Evolutionary conservation across 768 basidiomycete species (phyloP).

Genomic region (Russula virescens): DNA sequence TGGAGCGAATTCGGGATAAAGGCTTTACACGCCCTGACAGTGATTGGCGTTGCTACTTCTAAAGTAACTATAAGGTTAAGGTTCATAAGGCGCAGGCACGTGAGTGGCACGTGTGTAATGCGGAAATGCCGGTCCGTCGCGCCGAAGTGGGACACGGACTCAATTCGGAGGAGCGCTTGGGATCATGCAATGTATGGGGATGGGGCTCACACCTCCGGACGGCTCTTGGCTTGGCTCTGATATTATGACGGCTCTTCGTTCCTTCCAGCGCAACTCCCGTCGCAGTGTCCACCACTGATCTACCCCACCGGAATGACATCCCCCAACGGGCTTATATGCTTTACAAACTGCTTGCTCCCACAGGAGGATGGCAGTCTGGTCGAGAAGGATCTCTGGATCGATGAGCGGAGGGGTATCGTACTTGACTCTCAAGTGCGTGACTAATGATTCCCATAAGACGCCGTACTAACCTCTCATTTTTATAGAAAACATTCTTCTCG

Average conservation of each 20-base stretch:
- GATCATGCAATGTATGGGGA: neutral
- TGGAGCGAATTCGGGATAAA: neutral
- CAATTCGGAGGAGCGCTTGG: too few species aligned
- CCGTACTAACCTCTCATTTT: conserved; percentile 3
- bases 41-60: too few species aligned
- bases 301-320: conserved; percentile 30
- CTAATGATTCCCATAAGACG: neutral
- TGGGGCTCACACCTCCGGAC: neutral
- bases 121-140: neutral
- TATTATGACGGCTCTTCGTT: conserved; percentile 3
- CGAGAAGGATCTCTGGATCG: conserved; percentile 77
- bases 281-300: neutral
- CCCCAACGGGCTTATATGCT: conserved; percentile 68
- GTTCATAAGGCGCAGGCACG: too few species aligned
- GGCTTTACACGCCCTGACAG: neutral
- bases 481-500: conserved; percentile 61
- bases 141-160: neutral
- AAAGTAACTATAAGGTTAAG: too few species aligned
- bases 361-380: conserved; percentile 73
- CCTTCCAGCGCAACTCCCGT: neutral
- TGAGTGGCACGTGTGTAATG: too few species aligned
- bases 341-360: conserved; percentile 80
- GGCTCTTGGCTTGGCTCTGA: neutral
- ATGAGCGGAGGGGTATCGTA: conserved; percentile 65
- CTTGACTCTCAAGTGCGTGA: conserved; percentile 61